Evolutionary conservation across 352 stramenopile genomes (phyloP), one percentile per base, ranked within the genome.

Genomic region (Globisporangium takayamanum): DNA sequence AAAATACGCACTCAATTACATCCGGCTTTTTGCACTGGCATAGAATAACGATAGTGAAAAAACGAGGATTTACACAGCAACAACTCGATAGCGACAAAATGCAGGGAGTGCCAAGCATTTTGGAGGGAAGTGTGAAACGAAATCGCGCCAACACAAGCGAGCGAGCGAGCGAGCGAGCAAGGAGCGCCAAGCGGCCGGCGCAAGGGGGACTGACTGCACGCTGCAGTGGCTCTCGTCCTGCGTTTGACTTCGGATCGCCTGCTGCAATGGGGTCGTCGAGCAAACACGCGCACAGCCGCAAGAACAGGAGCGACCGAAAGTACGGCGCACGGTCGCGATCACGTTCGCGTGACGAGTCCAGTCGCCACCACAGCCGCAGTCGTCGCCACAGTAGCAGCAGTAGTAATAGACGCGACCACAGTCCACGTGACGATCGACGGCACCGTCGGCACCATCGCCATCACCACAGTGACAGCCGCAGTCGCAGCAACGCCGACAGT

Each of bases 391-490:
- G n/a, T n/a, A 25, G 44, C 7, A 39, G 33, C 7, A 39, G 33
- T 39, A 39, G 33, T 12, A 39, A 39, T 10, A 14, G 41, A 46
- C 41, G 41, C 41, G 41, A 39, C 5, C 33, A 12, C 7, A 39
- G 33, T 39, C 33, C 33, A 39, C 41, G 41, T 4, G 44, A 49
- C 44, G 18, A 49, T 6, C 44, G 44, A 18, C 41, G 41, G 18
- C 41, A 46, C 41, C 15, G 18, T 8, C 15, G 16, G 5, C 6
- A 12, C 2, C 44, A 49, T 12, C 44, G 30, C 50, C 41, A 49
- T 36, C 22, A n/a, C 50, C 42, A 41, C 41, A 37, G 49, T 18
- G 15, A 54, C 45, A 51, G 47, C 45, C 47, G 46, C 33, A 55
- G 49, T 49, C 16, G 37, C n/a, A 46, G 20, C 49, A 37, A 45